phyloP scores from a whole-genome alignment of 2,329 filamentous ascomycete species.

The Dothiorella sarmentorum region DNA sequence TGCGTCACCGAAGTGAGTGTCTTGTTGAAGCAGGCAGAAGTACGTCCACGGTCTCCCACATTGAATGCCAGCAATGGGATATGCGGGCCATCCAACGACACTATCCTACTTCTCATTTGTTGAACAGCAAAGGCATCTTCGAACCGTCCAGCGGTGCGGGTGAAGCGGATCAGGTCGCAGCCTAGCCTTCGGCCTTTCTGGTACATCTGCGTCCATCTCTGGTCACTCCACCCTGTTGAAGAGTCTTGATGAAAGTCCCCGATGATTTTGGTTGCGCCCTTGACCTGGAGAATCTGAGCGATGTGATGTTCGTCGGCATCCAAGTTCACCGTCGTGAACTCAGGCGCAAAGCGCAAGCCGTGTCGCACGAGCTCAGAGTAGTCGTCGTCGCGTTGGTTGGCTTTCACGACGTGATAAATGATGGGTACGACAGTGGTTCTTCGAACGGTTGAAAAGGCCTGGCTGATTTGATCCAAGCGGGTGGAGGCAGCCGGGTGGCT shows the following conservation, averaged over 20 bases:
- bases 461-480: conserved; percentile 49
- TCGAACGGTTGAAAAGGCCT: conserved; percentile 58
- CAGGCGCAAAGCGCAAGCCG: conserved; percentile 59
- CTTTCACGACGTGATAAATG: conserved; percentile 37
- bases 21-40: conserved; percentile 65
- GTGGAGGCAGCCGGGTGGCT: conserved; percentile 7
- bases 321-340: conserved; percentile 58
- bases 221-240: conserved; percentile 54
- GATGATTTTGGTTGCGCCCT: conserved; percentile 60
- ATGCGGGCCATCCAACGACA: conserved; percentile 40
- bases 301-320: conserved; percentile 37
- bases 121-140: conserved; percentile 62
- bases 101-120: conserved; percentile 52
- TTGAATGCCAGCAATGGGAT: conserved; percentile 63
- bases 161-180: conserved; percentile 61
- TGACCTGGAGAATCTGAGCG: conserved; percentile 48
- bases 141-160: conserved; percentile 54
- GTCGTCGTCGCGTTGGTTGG: conserved; percentile 23
- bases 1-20: conserved; percentile 61
- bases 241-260: conserved; percentile 50
- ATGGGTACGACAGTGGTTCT: conserved; percentile 56
- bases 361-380: conserved; percentile 60
- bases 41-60: conserved; percentile 59
- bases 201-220: conserved; percentile 56
- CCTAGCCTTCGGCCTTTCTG: conserved; percentile 53